Percentiles rank a stretch among this genome's conserved stretches.
Evolutionary conservation across 805 yeast species (phyloP).

Genomic region (Wickerhamomyces canadensis): DNA sequence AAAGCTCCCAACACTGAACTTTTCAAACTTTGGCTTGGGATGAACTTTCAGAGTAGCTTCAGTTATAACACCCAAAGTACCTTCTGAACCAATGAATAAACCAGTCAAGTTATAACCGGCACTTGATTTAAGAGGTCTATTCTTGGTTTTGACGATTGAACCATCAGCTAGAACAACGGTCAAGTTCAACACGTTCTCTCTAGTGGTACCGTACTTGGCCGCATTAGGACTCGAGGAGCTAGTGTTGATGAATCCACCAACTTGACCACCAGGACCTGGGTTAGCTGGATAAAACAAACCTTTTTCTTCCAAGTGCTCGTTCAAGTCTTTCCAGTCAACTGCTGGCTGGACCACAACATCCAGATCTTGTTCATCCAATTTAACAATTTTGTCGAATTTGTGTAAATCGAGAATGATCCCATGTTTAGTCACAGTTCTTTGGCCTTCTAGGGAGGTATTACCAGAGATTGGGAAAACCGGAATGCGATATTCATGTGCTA

Average conservation of each 20-base stretch:
- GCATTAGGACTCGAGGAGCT: constrained; percentile 76
- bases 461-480: constrained; percentile 73
- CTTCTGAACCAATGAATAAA: constrained; percentile 65
- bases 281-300: constrained; percentile 76
- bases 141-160: constrained; percentile 59
- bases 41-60: constrained; percentile 66
- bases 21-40: constrained; percentile 53
- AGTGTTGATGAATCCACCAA: constrained; percentile 69
- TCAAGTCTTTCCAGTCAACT: constrained; percentile 65
- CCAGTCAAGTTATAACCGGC: constrained; percentile 76
- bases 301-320: constrained; percentile 38
- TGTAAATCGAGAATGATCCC: constrained; percentile 43
- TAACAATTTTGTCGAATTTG: constrained; percentile 47
- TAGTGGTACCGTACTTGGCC: constrained; percentile 67
- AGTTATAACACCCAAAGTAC: constrained; percentile 68
- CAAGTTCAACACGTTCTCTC: constrained; percentile 55
- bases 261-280: constrained; percentile 69
- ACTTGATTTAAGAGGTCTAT: constrained; percentile 64
- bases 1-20: constrained; percentile 62
- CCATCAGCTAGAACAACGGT: constrained; percentile 77
- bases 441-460: constrained; percentile 75
- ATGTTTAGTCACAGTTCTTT: constrained; percentile 39
- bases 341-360: constrained; percentile 74
- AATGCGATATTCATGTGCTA: constrained; percentile 48
- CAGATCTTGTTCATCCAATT: constrained; percentile 52